phyloP scores from a whole-genome alignment of 2,329 filamentous ascomycete genomes.

The Lasiodiplodia citricola region DNA sequence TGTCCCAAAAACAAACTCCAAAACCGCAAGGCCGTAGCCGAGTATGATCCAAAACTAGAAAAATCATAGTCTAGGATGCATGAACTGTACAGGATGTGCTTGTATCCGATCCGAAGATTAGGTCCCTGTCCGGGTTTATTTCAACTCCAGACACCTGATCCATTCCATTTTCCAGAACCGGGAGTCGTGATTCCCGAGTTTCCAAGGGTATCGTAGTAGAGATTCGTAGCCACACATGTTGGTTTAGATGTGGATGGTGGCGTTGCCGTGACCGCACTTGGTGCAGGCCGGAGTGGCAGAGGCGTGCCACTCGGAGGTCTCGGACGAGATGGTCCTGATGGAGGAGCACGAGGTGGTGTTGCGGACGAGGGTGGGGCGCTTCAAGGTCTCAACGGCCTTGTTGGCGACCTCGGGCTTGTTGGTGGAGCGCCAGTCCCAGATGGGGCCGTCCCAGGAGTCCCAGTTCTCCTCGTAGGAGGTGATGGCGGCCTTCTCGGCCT shows the following conservation, averaged over 20 bases:
- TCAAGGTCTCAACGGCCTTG: slow-evolving; percentile 19
- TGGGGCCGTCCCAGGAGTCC: slow-evolving; percentile 27
- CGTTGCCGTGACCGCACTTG: slow-evolving; percentile 21
- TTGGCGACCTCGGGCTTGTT: slow-evolving; percentile 23
- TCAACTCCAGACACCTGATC: slow-evolving; percentile 9
- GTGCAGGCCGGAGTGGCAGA: slow-evolving; percentile 23
- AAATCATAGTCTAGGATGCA: neutral
- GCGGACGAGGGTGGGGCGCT: slow-evolving; percentile 24
- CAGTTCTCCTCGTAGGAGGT: slow-evolving; percentile 33
- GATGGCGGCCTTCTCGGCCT: slow-evolving; percentile 32
- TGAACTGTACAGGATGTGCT: neutral
- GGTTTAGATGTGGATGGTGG: slow-evolving; percentile 14
- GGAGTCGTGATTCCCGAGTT: neutral
- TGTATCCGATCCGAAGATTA: neutral
- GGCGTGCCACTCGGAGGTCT: slow-evolving; percentile 18
- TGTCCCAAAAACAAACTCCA: neutral
- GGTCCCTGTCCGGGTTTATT: slow-evolving; percentile 8
- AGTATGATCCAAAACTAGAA: neutral
- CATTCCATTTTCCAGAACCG: neutral
- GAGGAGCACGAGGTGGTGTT: slow-evolving; percentile 20
- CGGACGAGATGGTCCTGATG: slow-evolving; percentile 19
- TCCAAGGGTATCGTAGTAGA: neutral
- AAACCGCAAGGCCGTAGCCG: slow-evolving; percentile 7
- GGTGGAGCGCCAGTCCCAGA: slow-evolving; percentile 26
- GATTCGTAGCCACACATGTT: neutral